These are phyloP conservation scores for Gymnopus androsaceus DNA, from an alignment of 1,284 basidiomycete species.

Conservation along the genomic window DNA sequence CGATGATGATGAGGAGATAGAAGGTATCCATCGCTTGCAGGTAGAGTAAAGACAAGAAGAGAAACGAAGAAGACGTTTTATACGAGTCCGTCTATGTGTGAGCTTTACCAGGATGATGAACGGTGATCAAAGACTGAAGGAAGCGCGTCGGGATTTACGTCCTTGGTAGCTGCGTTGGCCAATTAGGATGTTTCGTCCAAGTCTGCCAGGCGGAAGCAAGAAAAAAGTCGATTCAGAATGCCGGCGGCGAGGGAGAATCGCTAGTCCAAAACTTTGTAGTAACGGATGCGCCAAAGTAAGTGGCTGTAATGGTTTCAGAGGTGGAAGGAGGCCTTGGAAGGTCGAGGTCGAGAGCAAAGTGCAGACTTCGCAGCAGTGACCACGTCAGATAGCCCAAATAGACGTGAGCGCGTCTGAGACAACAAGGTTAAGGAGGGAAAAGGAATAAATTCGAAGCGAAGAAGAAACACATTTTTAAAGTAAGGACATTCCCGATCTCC, in stretches of 20 bases:
- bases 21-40: not conserved
- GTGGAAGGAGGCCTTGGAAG: too few relatives aligned
- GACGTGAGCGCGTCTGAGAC: not conserved
- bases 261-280: not conserved
- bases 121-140: not conserved
- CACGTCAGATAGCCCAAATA: not conserved
- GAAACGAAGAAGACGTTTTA: not conserved
- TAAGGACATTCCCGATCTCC: not conserved
- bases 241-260: not conserved
- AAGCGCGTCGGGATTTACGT: conserved; percentile 11
- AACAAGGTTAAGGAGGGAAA: not conserved
- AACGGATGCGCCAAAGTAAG: not conserved
- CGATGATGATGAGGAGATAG: not conserved
- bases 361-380: not conserved
- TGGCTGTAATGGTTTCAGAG: not conserved
- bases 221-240: not conserved
- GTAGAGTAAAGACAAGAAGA: too few relatives aligned
- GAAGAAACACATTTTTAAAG: not conserved
- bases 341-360: too few relatives aligned
- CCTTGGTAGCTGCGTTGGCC: not conserved
- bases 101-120: not conserved
- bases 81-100: not conserved
- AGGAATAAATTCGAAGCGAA: conserved; percentile 4
- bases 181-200: not conserved
- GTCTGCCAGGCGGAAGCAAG: conserved; percentile 1